phyloP scores from a whole-genome alignment of 148 eudicot genomes.

The Chenopodium suecicum region DNA sequence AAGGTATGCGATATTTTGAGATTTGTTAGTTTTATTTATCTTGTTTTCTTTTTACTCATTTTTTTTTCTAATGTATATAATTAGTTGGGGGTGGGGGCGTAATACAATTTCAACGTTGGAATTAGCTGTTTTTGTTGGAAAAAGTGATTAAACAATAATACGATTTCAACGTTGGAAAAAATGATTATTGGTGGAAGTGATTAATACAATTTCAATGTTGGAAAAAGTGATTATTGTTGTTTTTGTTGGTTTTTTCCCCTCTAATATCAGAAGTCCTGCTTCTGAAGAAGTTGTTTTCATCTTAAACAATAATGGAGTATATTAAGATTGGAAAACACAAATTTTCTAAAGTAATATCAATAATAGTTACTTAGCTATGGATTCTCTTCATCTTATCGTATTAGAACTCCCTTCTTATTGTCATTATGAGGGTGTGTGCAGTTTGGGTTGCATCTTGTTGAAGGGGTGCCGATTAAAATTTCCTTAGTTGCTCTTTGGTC shows the following conservation, averaged over 20 bases:
- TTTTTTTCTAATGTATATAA: not conserved
- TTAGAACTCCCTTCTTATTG: not conserved
- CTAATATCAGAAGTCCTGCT: not conserved
- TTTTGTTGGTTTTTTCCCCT: no score
- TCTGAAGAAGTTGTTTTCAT: not conserved
- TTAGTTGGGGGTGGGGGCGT: not conserved
- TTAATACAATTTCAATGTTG: not conserved
- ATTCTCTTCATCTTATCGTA: not conserved
- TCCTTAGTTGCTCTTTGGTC: not conserved
- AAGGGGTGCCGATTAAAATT: not conserved
- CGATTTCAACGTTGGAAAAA: not conserved
- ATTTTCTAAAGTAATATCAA: not conserved
- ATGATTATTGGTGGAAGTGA: no score
- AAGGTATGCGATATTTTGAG: conserved; percentile 50
- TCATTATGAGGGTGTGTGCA: not conserved
- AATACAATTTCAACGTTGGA: not conserved
- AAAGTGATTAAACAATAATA: no score
- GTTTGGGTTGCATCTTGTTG: not conserved
- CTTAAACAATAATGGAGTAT: not conserved
- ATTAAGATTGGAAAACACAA: not conserved
- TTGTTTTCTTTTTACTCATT: not conserved
- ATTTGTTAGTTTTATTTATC: not conserved
- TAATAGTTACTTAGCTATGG: not conserved
- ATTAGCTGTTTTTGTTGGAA: no score
- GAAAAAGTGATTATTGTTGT: not conserved